phyloP scores from a whole-genome alignment of 2,329 filamentous ascomycete species.

The Neonectria coccinea region DNA sequence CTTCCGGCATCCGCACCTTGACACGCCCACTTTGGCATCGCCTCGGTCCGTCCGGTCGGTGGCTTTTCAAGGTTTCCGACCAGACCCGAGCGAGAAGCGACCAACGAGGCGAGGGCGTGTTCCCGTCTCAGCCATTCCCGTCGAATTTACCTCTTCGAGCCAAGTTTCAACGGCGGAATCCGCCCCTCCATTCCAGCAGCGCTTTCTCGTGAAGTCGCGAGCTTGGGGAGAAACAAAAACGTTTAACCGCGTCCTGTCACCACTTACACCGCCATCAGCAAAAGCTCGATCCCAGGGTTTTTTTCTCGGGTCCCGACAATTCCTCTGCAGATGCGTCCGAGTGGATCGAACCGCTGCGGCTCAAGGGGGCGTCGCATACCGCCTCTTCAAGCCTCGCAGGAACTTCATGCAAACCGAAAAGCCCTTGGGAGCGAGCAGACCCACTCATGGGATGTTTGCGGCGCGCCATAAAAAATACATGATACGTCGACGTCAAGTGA shows the following conservation, averaged over 20 bases:
- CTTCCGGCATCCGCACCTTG: constrained; percentile 4
- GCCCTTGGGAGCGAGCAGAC: background rate
- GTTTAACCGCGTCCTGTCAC: background rate
- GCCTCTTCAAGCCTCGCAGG: constrained; percentile 30
- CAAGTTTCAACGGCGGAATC: background rate
- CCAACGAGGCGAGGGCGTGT: background rate
- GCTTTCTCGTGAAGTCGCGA: background rate
- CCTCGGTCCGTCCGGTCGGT: constrained; percentile 27
- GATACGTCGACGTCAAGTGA: background rate
- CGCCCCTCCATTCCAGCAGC: background rate
- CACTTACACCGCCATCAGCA: background rate
- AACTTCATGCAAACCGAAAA: constrained; percentile 28
- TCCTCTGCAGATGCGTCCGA: constrained; percentile 30
- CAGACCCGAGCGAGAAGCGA: constrained; percentile 2
- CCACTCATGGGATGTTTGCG: constrained; percentile 3
- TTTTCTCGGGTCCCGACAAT: constrained; percentile 2
- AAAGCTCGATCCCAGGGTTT: background rate
- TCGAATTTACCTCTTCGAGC: constrained; percentile 8
- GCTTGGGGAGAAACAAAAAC: background rate
- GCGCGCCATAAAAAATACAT: background rate
- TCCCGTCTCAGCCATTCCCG: constrained; percentile 20
- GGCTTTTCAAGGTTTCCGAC: constrained; percentile 2
- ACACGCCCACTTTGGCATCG: constrained; percentile 16
- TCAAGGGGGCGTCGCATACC: constrained; percentile 33
- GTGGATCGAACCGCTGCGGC: constrained; percentile 33